Base-by-base conservation (phyloP, 306 rosid species). In the Cicer cuneatum region DNA sequence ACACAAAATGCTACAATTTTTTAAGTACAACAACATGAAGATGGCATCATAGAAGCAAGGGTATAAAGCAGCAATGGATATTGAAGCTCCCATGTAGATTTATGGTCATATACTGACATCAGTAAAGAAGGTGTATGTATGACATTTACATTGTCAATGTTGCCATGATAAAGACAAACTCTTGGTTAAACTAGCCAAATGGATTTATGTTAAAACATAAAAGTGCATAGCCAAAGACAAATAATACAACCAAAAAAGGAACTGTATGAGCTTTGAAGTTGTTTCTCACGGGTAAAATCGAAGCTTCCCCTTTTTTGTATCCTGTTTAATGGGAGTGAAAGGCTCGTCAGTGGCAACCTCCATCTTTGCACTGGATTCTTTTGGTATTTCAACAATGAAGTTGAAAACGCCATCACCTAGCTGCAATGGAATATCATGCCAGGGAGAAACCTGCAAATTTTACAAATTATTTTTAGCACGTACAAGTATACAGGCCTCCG, bases 351-450 rank as follows among this genome's bases (percentile, higher is more conserved):
- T 95, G 53, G 99, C 99, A 81, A 95, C 82, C 90, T 95, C 99
- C 99, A 95, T 95, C 87, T 95, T 95, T 51, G 99, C 98, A 72
- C 90, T 92, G 35, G 96, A 87, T 85, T 95, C 98, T 89, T 95
- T 92, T 10, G 99, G 98, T 75, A 95, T 95, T 73, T 95, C 99
- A 52, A 90, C 92, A 69, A 95, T 60, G 66, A 63, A 87, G 87
- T 89, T 92, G 81, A 90, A 95, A 37, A 79, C 58, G 54, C 87
- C 96, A 75, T 83, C 84, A 39, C 92, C 97, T 76, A 84, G 63
- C 77, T 80, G 93, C 86, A 95, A 78, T 7, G 99, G 99, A 75
- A 95, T 70, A 83, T 95, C 99, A 85, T 95, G 99, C 99, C 99
- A 95, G 43, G 99, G 99, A 57, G 99, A 95, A 83, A 95, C 88